These are phyloP conservation scores for Gloeophyllum trabeum DNA, from an alignment of 768 basidiomycete species.

Conservation along the genomic window DNA sequence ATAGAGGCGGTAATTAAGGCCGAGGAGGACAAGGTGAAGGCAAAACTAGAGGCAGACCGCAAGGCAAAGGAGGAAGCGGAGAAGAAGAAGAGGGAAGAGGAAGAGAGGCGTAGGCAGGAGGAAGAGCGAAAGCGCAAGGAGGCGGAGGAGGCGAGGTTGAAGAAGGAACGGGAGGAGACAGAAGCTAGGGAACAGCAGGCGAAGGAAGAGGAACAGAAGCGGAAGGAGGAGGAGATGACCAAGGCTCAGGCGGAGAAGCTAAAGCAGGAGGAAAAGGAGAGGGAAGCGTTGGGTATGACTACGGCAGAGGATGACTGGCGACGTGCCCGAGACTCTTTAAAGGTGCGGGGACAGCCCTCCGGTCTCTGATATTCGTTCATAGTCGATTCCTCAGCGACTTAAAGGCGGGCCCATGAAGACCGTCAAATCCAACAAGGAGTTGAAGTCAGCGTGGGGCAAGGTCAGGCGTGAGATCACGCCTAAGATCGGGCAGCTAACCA, in stretches of 20 bases:
- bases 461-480: slow-evolving; percentile 73
- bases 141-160: slow-evolving; percentile 9
- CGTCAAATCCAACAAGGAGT: slow-evolving; percentile 46
- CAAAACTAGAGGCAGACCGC: slow-evolving; percentile 44
- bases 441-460: slow-evolving; percentile 53
- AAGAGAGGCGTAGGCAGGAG: slow-evolving; percentile 14
- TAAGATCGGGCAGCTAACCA: slow-evolving; percentile 81
- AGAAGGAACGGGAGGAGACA: slow-evolving; percentile 10
- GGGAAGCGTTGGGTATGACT: slow-evolving; percentile 36
- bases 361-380: slow-evolving; percentile 5
- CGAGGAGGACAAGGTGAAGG: slow-evolving; percentile 50
- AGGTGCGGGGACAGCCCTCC: slow-evolving; percentile 26
- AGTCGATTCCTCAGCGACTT: slow-evolving; percentile 30
- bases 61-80: slow-evolving; percentile 38
- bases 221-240: slow-evolving; percentile 17
- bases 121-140: slow-evolving; percentile 16
- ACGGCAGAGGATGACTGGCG: slow-evolving; percentile 57
- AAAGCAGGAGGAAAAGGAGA: slow-evolving; percentile 25
- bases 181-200: slow-evolving; percentile 10
- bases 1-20: slow-evolving; percentile 51
- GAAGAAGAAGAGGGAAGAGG: slow-evolving; percentile 21
- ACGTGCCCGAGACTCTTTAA: slow-evolving; percentile 37
- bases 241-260: slow-evolving; percentile 23
- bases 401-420: slow-evolving; percentile 53
- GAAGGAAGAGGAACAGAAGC: slow-evolving; percentile 18